Base-by-base conservation (phyloP, 768 basidiomycete genomes). In the Lactarius indigo region DNA sequence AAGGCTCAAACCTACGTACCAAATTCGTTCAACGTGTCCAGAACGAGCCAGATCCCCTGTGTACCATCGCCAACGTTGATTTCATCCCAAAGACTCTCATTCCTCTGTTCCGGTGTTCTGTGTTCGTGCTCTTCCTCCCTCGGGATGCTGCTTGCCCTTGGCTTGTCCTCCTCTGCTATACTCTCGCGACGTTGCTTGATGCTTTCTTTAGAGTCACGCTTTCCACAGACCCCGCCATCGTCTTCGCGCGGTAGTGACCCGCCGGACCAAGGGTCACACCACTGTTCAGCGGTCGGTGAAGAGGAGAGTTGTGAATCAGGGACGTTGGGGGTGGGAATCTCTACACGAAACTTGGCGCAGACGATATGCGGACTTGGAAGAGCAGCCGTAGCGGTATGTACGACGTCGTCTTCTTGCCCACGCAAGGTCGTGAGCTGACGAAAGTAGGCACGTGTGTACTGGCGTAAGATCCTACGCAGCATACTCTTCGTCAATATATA, bases 261-360 rank as follows among this genome's bases (percentile, higher is more conserved):
- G 4, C 70, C 68, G 6, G 63, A 65, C 70, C 70, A 71, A 50
- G 68, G 68, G 18, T 71, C 68, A 1, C 59, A 28, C 70, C 70
- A 69, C 1, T 50, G 60, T 9, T 71, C 70, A 2, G n/a, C 1
- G 1, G 26, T 58, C 5, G 62, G 58, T 9, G 68, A 69, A 4
- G 62, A 47, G 5, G 59, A 42, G 2, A 23, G 42, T 2, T 37
- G 57, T 2, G 59, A 12, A 7, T 64, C 64, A 6, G 59, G 41
- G 20, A 23, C 31, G n/a, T 28, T 55, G 31, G 64, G 41, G 23
- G 58, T 13, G 37, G 17, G n/a, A 18, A 6, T 31, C 7, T 57
- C 56, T 10, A 30, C 33, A 18, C 60, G 57, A 28, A 71, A 71
- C 62, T 64, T 71, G 58, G 68, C 69, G 35, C 68, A 71, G 31